A percentile compares a stretch with the other conserved stretches of the same genome.
phyloP scores from a whole-genome alignment of 2,329 filamentous ascomycete genomes.

The Exserohilum rostratum region DNA sequence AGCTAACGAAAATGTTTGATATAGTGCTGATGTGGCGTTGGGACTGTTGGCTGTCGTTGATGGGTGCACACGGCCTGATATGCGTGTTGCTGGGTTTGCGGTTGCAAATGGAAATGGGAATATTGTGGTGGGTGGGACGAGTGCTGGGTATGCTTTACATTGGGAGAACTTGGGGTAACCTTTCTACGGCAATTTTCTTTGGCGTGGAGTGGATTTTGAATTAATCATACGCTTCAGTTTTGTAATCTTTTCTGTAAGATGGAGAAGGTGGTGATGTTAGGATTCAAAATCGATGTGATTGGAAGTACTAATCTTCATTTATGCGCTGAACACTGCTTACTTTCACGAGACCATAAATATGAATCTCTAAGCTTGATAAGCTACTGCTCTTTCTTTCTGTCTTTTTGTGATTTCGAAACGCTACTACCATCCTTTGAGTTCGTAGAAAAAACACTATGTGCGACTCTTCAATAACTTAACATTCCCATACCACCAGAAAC shows the following conservation, averaged over 20 bases:
- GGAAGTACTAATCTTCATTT: not conserved
- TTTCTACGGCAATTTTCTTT: not conserved
- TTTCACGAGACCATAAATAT: too few relatives aligned
- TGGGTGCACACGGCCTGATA: constrained; percentile 7
- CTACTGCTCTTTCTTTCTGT: too few relatives aligned
- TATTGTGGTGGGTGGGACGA: constrained; percentile 13
- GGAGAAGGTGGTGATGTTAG: too few relatives aligned
- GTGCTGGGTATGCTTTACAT: not conserved
- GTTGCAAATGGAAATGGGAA: constrained; percentile 10
- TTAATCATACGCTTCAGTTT: too few relatives aligned
- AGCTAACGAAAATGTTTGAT: not conserved
- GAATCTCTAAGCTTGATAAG: too few relatives aligned
- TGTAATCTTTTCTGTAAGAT: too few relatives aligned
- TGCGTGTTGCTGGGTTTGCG: constrained; percentile 8
- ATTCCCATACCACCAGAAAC: too few relatives aligned
- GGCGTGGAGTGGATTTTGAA: not conserved
- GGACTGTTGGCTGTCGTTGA: constrained; percentile 15
- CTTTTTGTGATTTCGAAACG: too few relatives aligned
- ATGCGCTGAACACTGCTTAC: too few relatives aligned
- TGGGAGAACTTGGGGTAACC: not conserved
- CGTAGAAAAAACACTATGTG: too few relatives aligned
- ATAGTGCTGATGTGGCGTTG: constrained; percentile 10
- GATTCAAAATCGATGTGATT: not conserved
- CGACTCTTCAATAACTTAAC: too few relatives aligned
- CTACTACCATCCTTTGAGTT: too few relatives aligned